phyloP scores from a whole-genome alignment of 2,329 filamentous ascomycete genomes.

The Pestalotiopsis sp. region DNA sequence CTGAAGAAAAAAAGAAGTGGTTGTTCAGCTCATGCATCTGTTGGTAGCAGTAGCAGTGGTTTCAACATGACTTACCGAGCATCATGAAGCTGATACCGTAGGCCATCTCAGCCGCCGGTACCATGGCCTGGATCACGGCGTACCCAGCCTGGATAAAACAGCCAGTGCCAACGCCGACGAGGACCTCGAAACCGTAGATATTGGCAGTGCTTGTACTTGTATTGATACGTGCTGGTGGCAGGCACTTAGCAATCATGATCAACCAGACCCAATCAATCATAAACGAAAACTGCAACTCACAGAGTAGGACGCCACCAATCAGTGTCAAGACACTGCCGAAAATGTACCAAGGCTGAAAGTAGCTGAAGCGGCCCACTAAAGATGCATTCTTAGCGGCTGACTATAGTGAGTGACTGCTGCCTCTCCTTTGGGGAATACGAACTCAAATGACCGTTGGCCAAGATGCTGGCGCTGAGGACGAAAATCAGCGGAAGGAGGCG shows the following conservation, averaged over 20 bases:
- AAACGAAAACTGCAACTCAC: not conserved
- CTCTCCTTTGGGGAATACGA: no score
- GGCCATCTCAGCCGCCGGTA: not conserved
- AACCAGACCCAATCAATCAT: not conserved
- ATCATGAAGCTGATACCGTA: constrained; percentile 7
- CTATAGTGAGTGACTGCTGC: no score
- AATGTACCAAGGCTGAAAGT: constrained; percentile 7
- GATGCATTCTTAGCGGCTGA: no score
- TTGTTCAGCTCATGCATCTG: not conserved
- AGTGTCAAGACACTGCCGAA: not conserved
- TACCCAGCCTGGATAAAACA: constrained; percentile 4
- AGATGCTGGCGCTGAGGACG: constrained; percentile 34
- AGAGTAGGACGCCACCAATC: constrained; percentile 3
- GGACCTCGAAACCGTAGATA: not conserved
- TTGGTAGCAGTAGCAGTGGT: not conserved
- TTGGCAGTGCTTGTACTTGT: not conserved
- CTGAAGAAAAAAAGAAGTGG: not conserved
- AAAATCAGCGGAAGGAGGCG: constrained; percentile 44
- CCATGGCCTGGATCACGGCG: constrained; percentile 5
- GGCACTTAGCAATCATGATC: not conserved
- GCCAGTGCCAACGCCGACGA: not conserved
- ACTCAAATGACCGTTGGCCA: constrained; percentile 32
- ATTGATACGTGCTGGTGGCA: not conserved
- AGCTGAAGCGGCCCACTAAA: not conserved
- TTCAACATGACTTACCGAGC: not conserved